Percentiles rank a stretch among this genome's conserved stretches.
Evolutionary conservation across 2,329 filamentous ascomycete genomes (phyloP).

Genomic region (Ophiocordyceps unilateralis): DNA sequence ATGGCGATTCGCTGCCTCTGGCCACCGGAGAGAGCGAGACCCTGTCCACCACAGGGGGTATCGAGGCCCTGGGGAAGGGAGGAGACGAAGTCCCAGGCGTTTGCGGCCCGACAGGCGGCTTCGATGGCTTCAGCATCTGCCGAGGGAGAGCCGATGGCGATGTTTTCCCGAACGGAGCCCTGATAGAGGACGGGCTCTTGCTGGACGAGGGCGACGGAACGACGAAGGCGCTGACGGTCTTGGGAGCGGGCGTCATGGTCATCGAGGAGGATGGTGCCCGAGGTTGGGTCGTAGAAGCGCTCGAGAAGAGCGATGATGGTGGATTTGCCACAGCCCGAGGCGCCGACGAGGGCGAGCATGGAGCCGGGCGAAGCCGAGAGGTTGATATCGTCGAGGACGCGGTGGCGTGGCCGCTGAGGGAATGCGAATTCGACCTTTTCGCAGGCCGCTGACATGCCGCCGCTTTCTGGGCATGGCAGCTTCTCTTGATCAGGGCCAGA

Average conservation of each 20-base stretch:
- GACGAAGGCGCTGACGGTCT: constrained; percentile 15
- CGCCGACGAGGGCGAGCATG: constrained; percentile 37
- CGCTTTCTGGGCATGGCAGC: no score
- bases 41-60: constrained; percentile 47
- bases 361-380: constrained; percentile 25
- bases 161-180: constrained; percentile 37
- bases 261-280: constrained; percentile 13
- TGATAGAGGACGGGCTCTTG: constrained; percentile 25
- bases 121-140: constrained; percentile 21
- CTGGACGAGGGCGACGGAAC: constrained; percentile 20
- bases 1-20: constrained; percentile 60
- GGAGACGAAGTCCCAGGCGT: constrained; percentile 36
- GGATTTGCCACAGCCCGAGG: constrained; percentile 42
- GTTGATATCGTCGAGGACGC: constrained; percentile 20
- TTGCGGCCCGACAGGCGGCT: constrained; percentile 34
- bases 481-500: background rate
- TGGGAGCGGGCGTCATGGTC: constrained; percentile 12
- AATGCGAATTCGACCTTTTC: constrained; percentile 40
- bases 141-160: constrained; percentile 15
- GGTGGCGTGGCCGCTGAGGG: constrained; percentile 20
- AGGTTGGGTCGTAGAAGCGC: constrained; percentile 22
- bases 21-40: constrained; percentile 53
- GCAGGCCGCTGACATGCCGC: constrained; percentile 24
- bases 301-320: constrained; percentile 37
- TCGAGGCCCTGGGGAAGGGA: constrained; percentile 41